Evolutionary conservation across 768 basidiomycete species (phyloP), one percentile per base, ranked within the genome.

Genomic region (Tylopilus rubrobrunneus): DNA sequence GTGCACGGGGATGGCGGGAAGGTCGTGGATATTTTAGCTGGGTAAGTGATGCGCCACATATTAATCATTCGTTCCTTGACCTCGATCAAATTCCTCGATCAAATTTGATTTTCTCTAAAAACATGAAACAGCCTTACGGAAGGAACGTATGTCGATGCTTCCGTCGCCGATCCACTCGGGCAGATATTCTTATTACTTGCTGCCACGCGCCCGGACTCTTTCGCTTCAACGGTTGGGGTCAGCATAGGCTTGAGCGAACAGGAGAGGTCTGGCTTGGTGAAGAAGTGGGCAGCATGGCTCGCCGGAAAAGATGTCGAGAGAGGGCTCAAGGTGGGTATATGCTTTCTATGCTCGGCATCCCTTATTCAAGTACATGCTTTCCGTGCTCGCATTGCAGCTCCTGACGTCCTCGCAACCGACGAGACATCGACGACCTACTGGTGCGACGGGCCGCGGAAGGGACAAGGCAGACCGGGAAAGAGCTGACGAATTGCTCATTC

Each of bases 251-350:
- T 69, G 9, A 60, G 40, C n/a, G 58, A 70, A 56, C 50, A 42
- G 2, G 59, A 80, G 76, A 53, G 85, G 90, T 62, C 81, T 25
- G 62, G 72, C 3, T 62, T 92, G 49, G 80, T 83, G 5, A 84
- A 87, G 56, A 77, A 80, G 48, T 94, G 92, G 84, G 87, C 82
- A 3, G 70, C 90, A 8, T 96, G 94, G 93, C 71, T 97, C 21
- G 78, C 84, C 3, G 81, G 78, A 58, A 78, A 78, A 36, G 84
- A 90, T 68, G 73, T 82, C 1, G 84, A 87, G 25, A 80, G 78
- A 42, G 92, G 86, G 5, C 68, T 97, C 25, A 83, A 84, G 74
- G 92, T 89, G 56, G 45, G 65, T 61, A 43, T 41, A 45, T 37
- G 17, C 15, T 34, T 43, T 23, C 39, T 7, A 10, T 42, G 45